Conservation (phyloP, 257 asterid genomes). For the Fraxinus anomala region DNA sequence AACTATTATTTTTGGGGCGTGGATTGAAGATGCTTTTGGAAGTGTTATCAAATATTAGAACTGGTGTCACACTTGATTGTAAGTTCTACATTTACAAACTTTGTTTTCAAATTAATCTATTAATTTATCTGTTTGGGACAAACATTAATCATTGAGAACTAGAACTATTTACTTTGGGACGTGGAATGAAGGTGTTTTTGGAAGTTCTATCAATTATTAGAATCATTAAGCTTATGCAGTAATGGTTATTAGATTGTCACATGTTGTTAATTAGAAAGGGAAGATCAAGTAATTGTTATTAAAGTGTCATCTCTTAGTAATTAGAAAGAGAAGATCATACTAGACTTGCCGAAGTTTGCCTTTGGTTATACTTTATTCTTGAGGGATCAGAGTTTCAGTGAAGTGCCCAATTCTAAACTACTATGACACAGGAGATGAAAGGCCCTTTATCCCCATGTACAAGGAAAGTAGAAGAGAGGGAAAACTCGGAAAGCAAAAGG, state of each 20-base stretch:
- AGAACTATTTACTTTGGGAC: neutral
- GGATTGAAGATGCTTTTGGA: neutral
- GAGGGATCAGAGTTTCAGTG: neutral
- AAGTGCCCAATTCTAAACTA: neutral
- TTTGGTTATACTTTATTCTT: neutral
- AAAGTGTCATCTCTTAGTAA: too few species aligned
- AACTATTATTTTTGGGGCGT: neutral
- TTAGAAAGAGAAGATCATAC: neutral
- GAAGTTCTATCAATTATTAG: neutral
- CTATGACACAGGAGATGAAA: neutral
- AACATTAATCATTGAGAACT: neutral
- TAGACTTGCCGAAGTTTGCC: neutral
- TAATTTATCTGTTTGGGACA: neutral
- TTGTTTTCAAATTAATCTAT: neutral
- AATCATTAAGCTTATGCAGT: neutral
- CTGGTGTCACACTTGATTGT: neutral
- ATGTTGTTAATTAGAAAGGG: neutral
- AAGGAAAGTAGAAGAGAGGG: neutral
- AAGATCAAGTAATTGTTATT: neutral
- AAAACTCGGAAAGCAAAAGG: neutral
- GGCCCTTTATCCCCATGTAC: neutral
- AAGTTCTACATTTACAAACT: neutral
- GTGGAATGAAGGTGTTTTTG: neutral
- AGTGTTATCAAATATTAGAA: neutral
- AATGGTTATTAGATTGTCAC: neutral